Conservation (phyloP, 257 asterid genomes). For the Capsicum baccatum region DNA sequence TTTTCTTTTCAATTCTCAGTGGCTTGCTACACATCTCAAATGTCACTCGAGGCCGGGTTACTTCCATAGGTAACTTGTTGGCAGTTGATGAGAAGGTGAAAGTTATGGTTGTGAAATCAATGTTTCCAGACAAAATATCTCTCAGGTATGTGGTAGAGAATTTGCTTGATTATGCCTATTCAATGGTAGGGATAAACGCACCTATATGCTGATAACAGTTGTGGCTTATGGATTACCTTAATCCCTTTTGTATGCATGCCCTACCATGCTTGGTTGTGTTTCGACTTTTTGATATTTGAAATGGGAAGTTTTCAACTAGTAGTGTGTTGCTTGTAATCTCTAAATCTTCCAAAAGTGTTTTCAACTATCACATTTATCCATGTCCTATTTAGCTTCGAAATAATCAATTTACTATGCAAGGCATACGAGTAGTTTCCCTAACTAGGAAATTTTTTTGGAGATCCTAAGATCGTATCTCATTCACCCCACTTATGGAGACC, state of each 20-base stretch:
- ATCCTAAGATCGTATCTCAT: background rate
- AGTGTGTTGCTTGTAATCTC: background rate
- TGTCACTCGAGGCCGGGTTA: slow-evolving; percentile 55
- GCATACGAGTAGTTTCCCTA: background rate
- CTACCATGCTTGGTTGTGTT: background rate
- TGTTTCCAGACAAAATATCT: slow-evolving; percentile 80
- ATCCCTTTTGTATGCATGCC: background rate
- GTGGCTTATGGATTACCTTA: background rate
- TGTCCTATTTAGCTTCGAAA: background rate
- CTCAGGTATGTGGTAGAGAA: slow-evolving; percentile 61
- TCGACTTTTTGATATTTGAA: background rate
- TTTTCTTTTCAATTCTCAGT: slow-evolving; percentile 48
- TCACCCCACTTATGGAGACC: background rate
- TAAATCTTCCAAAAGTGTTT: background rate
- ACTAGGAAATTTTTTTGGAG: background rate
- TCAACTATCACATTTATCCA: background rate
- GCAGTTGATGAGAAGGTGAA: slow-evolving; percentile 80
- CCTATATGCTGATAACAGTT: background rate
- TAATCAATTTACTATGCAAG: background rate
- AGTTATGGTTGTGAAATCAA: slow-evolving; percentile 77
- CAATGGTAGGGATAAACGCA: background rate
- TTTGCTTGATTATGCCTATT: background rate
- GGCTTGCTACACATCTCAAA: slow-evolving; percentile 93
- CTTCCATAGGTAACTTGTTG: slow-evolving; percentile 68
- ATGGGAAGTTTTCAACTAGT: background rate